These are phyloP conservation scores for Acorus calamus DNA, from an alignment of 106 monocot genomes.

Conservation along the genomic window DNA sequence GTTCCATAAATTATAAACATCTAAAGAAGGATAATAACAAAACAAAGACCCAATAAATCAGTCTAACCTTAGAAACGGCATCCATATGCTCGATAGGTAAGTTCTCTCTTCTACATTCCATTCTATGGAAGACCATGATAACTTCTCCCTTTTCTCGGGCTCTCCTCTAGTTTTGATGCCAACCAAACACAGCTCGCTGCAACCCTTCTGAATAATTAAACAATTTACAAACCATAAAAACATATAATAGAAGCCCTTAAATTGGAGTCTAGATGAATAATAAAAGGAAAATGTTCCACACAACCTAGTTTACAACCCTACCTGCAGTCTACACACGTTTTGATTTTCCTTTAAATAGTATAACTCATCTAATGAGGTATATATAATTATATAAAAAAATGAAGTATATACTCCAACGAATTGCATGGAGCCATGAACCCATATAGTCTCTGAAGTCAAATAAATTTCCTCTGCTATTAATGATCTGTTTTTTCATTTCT, in stretches of 20 bases:
- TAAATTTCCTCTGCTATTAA: too few species aligned
- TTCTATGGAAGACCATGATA: slow-evolving; percentile 71
- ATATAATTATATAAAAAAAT: too few species aligned
- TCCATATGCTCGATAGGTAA: slow-evolving; percentile 53
- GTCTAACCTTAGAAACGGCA: slow-evolving; percentile 57
- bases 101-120: slow-evolving; percentile 85
- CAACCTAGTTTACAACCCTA: too few species aligned
- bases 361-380: not conserved
- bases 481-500: too few species aligned
- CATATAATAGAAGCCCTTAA: not conserved
- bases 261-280: too few species aligned
- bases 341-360: not conserved
- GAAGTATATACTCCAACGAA: too few species aligned
- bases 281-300: too few species aligned
- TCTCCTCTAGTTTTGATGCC: slow-evolving; percentile 86
- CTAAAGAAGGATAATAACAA: not conserved
- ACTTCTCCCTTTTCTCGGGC: slow-evolving; percentile 71
- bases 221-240: not conserved
- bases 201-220: slow-evolving; percentile 49
- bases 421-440: too few species aligned
- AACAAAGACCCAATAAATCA: not conserved
- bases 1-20: too few species aligned
- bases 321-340: too few species aligned
- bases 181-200: slow-evolving; percentile 94
- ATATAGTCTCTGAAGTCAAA: not conserved